These are phyloP conservation scores for Ophiostoma ulmi DNA, from an alignment of 2,329 filamentous ascomycete species.

Conservation along the genomic window DNA sequence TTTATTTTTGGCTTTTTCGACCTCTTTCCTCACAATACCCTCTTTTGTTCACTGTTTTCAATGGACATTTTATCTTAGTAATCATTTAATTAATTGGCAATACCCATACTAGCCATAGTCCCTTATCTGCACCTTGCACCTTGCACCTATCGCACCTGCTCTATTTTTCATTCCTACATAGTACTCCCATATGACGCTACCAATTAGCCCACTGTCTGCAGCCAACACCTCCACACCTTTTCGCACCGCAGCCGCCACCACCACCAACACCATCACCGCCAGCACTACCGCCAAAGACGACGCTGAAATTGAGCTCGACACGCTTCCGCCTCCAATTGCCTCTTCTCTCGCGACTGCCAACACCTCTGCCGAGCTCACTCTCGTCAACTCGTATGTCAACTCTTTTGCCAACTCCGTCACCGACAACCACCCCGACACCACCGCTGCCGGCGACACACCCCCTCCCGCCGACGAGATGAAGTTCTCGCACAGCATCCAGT, in stretches of 20 bases:
- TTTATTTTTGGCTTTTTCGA: background rate
- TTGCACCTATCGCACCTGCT: background rate
- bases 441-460: background rate
- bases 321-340: background rate
- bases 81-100: background rate
- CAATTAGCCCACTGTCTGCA: background rate
- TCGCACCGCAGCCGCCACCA: background rate
- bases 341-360: background rate
- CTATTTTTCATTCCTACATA: background rate
- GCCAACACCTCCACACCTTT: conserved; percentile 6
- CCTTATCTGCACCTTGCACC: conserved; percentile 3
- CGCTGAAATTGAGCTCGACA: conserved; percentile 10
- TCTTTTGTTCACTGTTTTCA: background rate
- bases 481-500: conserved; percentile 99
- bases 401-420: no score
- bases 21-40: background rate
- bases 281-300: background rate
- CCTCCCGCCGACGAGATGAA: conserved; percentile 60
- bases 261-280: background rate
- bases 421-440: background rate
- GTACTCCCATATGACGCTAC: background rate
- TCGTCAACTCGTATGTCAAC: background rate
- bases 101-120: background rate
- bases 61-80: conserved; percentile 1
- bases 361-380: background rate